phyloP scores from a whole-genome alignment of 306 rosid species.

The Vigna hirtella region DNA sequence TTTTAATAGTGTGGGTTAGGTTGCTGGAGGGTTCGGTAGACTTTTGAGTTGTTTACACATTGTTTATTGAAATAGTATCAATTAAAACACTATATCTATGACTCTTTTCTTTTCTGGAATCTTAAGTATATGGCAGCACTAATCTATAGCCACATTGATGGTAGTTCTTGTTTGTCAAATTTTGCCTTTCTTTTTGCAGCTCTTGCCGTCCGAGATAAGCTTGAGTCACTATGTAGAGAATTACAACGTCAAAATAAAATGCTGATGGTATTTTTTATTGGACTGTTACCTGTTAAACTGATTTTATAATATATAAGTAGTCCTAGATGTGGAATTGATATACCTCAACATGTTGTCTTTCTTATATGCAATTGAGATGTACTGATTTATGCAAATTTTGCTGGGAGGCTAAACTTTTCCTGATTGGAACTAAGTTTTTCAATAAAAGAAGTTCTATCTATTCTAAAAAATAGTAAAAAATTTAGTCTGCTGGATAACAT shows the following conservation, averaged over 20 bases:
- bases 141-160: constrained; percentile 31
- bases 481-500: constrained; percentile 7
- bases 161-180: constrained; percentile 35
- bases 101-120: constrained; percentile 16
- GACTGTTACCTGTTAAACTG: constrained; percentile 43
- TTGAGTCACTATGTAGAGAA: constrained; percentile 96
- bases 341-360: constrained; percentile 16
- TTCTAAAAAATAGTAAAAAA: constrained; percentile 15
- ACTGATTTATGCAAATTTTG: constrained; percentile 32
- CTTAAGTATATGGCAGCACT: constrained; percentile 27
- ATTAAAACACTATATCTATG: constrained; percentile 10
- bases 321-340: constrained; percentile 17
- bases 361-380: constrained; percentile 13
- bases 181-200: constrained; percentile 56
- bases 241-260: constrained; percentile 94
- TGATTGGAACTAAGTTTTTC: constrained; percentile 9
- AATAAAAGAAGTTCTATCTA: background rate
- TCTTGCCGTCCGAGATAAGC: constrained; percentile 86
- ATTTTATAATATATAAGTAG: constrained; percentile 21
- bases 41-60: constrained; percentile 36
- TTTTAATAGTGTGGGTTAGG: constrained; percentile 24
- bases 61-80: background rate
- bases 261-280: constrained; percentile 74
- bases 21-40: constrained; percentile 5
- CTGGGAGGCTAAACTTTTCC: constrained; percentile 12